These are phyloP conservation scores for Dictyophora rubrovolvata DNA, from an alignment of 768 basidiomycete species.

Conservation along the genomic window DNA sequence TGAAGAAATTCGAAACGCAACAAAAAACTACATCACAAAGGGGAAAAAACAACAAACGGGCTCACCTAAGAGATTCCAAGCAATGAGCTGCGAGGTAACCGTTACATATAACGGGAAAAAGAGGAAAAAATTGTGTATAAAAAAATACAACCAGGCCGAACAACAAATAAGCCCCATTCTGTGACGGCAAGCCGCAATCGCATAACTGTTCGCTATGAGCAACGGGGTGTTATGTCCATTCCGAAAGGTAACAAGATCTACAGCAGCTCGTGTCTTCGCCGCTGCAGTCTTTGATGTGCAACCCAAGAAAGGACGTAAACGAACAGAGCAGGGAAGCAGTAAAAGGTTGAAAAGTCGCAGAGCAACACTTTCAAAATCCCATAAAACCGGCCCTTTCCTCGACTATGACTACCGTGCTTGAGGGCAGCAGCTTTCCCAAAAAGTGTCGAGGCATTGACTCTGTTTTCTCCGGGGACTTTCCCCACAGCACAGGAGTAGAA, in stretches of 20 bases:
- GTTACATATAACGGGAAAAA: neutral
- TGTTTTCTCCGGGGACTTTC: conserved; percentile 11
- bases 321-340: conserved; percentile 2
- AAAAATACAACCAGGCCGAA: neutral
- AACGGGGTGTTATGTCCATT: neutral
- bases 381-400: neutral
- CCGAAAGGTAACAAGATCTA: neutral
- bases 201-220: conserved; percentile 10
- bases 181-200: conserved; percentile 9
- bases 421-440: conserved; percentile 8
- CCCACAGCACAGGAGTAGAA: conserved; percentile 5
- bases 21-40: conserved; percentile 4
- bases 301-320: neutral
- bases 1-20: conserved; percentile 9
- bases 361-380: neutral
- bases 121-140: neutral
- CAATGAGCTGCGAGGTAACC: no score
- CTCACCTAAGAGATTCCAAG: neutral
- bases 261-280: conserved; percentile 8
- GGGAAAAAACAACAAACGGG: neutral
- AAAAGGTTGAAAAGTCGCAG: neutral
- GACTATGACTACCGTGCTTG: conserved; percentile 6
- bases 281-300: neutral
- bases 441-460: conserved; percentile 5
- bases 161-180: conserved; percentile 8